Percentiles rank a stretch among this genome's conserved stretches.
These are phyloP conservation scores for Drechslera avenae DNA, from an alignment of 2,329 filamentous ascomycete species.

Conservation along the genomic window DNA sequence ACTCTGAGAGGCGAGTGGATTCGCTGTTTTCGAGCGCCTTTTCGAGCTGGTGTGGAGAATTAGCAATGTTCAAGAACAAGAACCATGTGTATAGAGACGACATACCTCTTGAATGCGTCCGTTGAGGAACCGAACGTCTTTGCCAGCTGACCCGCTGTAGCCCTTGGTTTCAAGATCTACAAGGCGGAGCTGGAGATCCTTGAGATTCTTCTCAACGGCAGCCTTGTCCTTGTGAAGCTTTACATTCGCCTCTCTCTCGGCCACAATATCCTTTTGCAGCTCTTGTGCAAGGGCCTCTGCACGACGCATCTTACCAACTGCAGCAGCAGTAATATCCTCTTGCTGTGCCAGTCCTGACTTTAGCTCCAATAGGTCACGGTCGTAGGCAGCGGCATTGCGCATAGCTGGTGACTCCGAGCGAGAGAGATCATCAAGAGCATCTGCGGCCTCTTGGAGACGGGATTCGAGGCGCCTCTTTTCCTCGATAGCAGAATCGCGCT, in stretches of 20 bases:
- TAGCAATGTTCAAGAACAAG: constrained; percentile 12
- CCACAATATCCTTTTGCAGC: constrained; percentile 88
- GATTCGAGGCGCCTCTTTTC: constrained; percentile 91
- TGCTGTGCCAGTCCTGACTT: constrained; percentile 89
- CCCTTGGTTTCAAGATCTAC: constrained; percentile 97
- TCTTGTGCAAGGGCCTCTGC: constrained; percentile 86
- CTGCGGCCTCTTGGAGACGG: constrained; percentile 83
- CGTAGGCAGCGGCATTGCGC: constrained; percentile 85
- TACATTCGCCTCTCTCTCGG: constrained; percentile 80
- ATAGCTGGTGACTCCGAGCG: constrained; percentile 85
- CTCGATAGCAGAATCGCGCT: constrained; percentile 81
- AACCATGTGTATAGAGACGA: constrained; percentile 9
- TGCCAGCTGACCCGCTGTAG: constrained; percentile 83
- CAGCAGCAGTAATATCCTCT: constrained; percentile 88
- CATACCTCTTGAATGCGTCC: constrained; percentile 93
- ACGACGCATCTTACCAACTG: constrained; percentile 95
- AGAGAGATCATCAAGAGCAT: constrained; percentile 84
- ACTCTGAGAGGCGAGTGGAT: constrained; percentile 75
- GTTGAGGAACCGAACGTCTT: constrained; percentile 93
- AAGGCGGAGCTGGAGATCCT: constrained; percentile 85
- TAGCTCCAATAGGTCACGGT: constrained; percentile 86
- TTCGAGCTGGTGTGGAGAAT: constrained; percentile 69
- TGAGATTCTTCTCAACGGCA: constrained; percentile 83
- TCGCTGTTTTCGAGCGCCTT: constrained; percentile 84
- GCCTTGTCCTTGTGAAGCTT: constrained; percentile 90